phyloP scores from a whole-genome alignment of 345 rosid species.

The Garcia nutans region DNA sequence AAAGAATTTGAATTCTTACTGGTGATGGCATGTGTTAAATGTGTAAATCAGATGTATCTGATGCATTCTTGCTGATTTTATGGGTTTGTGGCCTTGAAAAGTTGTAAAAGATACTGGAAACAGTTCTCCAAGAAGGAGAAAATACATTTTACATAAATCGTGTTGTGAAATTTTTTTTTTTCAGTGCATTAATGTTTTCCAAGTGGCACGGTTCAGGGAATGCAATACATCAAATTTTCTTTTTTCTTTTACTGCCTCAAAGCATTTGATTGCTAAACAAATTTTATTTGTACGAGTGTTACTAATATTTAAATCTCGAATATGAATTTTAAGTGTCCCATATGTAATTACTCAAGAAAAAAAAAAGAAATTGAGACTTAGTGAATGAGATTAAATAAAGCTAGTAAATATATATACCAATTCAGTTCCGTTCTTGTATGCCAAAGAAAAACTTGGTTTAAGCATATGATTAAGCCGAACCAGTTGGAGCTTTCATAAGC shows the following conservation, averaged over 20 bases:
- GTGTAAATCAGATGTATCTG: conserved; percentile 11
- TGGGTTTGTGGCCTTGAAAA: conserved; percentile 14
- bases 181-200: not conserved
- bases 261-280: too few relatives aligned
- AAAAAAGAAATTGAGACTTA: too few relatives aligned
- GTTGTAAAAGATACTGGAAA: conserved; percentile 12
- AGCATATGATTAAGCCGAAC: too few relatives aligned
- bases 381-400: too few relatives aligned
- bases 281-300: too few relatives aligned
- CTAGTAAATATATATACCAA: too few relatives aligned
- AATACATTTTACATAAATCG: not conserved
- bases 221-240: not conserved
- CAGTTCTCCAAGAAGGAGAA: not conserved
- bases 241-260: not conserved
- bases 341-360: too few relatives aligned
- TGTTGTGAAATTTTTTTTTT: not conserved
- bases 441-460: too few relatives aligned
- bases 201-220: not conserved
- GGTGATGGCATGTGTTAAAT: conserved; percentile 6
- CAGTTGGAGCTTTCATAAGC: too few relatives aligned
- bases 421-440: too few relatives aligned
- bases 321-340: too few relatives aligned
- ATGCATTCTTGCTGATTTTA: conserved; percentile 8
- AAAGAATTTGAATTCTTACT: not conserved
- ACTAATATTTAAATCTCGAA: too few relatives aligned